Base-by-base conservation (phyloP, 2,329 filamentous ascomycete species). In the Dendrostoma leiphaemia region DNA sequence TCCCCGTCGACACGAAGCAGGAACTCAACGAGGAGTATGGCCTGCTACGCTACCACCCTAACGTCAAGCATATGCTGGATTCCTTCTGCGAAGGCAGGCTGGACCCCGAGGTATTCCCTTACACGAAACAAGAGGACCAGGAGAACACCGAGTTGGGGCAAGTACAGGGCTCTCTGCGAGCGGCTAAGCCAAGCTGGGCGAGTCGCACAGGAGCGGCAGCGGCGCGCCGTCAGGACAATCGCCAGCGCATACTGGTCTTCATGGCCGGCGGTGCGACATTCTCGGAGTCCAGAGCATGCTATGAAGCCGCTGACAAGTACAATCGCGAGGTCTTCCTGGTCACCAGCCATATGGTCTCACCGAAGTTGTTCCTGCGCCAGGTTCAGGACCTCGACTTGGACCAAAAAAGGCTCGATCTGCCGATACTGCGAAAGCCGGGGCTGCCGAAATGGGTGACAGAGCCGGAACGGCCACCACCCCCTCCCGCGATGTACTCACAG, bases 181-280 rank as follows among this genome's bases (percentile, higher is more conserved):
- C 90, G 9, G 91, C 91, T 15, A 95, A 96, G 65, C 94, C 93
- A 2, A 96, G 92, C 38, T 99, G 94, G 94, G 94, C 94, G 2
- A 51, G 32, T 19, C 48, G 48, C 10, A 28, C 56, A 37, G 90
- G 90, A 50, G 87, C 89, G 9, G 86, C 91, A 40, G 21, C 56
- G 31, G 81, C 88, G 43, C 82, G 85, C 26, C 85, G 76, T 56
- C 83, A 79, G 57, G 93, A 97, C 67, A 95, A 92, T 60, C 84
- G 88, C 50, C 94, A 99, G 69, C 85, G 94, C 49, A 81, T 97
- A 51, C 89, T 99, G 56, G 86, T 97, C 15, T 97, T 96, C 68
- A 88, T 97, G 81, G 94, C 93, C 1, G 94, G 94, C 45, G 94
- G 94, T 41, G 94, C 94, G 19, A 97, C 94, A 0, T 96, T 93